phyloP scores from a whole-genome alignment of 257 asterid species.

The Haberlea rhodopensis region DNA sequence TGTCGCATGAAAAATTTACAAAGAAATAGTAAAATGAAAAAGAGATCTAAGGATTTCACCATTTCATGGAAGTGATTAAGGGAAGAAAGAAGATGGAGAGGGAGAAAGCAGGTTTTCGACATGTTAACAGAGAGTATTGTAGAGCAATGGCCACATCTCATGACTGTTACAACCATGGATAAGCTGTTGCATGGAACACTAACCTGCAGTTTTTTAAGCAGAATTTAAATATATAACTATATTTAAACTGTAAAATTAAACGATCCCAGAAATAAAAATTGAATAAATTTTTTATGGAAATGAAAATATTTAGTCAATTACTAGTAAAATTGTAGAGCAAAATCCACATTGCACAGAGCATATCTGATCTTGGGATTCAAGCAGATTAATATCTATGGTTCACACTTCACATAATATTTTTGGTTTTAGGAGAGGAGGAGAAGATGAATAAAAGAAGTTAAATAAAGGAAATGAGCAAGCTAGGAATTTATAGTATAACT shows the following conservation, averaged over 20 bases:
- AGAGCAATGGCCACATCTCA: slow-evolving; percentile 77
- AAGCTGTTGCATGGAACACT: slow-evolving; percentile 66
- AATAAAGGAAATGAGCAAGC: neutral
- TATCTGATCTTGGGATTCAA: slow-evolving; percentile 52
- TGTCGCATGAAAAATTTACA: too few relatives aligned
- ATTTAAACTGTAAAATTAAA: too few relatives aligned
- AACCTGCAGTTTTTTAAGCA: slow-evolving; percentile 42
- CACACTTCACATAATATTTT: slow-evolving; percentile 50
- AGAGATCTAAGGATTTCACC: slow-evolving; percentile 27
- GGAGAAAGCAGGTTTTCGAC: slow-evolving; percentile 38
- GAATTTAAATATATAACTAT: neutral
- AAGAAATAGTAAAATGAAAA: too few relatives aligned
- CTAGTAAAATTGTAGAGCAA: slow-evolving; percentile 74
- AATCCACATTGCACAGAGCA: slow-evolving; percentile 74
- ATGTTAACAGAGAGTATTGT: slow-evolving; percentile 61
- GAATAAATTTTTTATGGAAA: too few relatives aligned
- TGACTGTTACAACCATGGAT: slow-evolving; percentile 52
- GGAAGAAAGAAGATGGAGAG: slow-evolving; percentile 45
- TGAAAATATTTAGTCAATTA: slow-evolving; percentile 22
- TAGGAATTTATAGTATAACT: slow-evolving; percentile 6
- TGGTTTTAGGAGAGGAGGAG: neutral
- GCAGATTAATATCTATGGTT: slow-evolving; percentile 28
- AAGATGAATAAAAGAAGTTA: neutral
- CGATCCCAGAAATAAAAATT: neutral
- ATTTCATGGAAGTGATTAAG: slow-evolving; percentile 31